phyloP scores from a whole-genome alignment of 1,284 basidiomycete species.

The Exobasidium cylindrosporum region DNA sequence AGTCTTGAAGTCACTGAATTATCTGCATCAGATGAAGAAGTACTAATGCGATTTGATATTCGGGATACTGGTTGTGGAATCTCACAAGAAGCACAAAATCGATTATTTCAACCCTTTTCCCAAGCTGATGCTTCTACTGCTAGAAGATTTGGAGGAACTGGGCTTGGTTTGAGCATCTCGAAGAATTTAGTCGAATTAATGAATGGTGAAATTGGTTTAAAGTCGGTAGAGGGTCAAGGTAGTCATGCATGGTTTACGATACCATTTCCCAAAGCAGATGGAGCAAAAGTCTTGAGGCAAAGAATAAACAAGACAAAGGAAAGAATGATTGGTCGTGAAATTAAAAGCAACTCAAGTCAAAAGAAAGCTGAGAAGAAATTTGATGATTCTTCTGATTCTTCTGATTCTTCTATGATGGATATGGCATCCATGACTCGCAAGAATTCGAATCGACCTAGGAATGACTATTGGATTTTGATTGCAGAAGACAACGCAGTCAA shows the following conservation, averaged over 20 bases:
- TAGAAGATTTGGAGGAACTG: constrained; percentile 45
- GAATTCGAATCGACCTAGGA: constrained; percentile 32
- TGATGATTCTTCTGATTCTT: too few relatives aligned
- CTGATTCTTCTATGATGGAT: constrained; percentile 30
- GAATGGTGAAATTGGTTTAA: constrained; percentile 43
- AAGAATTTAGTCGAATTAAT: too few relatives aligned
- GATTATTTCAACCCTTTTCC: too few relatives aligned
- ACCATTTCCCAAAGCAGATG: constrained; percentile 41
- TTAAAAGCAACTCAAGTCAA: background rate
- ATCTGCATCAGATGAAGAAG: constrained; percentile 33
- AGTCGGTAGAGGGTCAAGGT: constrained; percentile 46
- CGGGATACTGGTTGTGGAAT: constrained; percentile 56
- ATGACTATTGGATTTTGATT: constrained; percentile 49
- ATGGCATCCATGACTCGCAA: constrained; percentile 15
- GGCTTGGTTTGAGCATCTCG: too few relatives aligned
- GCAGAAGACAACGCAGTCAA: constrained; percentile 52
- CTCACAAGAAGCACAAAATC: constrained; percentile 36
- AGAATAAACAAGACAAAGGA: constrained; percentile 10
- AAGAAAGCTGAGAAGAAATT: too few relatives aligned
- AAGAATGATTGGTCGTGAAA: too few relatives aligned
- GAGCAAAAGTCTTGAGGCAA: constrained; percentile 16
- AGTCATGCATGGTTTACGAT: constrained; percentile 47
- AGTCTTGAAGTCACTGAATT: constrained; percentile 45
- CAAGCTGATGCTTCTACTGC: too few relatives aligned
- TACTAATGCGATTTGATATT: constrained; percentile 50